Conservation (phyloP, 208 protist genomes). For the Jaenimonas drosophilae region DNA sequence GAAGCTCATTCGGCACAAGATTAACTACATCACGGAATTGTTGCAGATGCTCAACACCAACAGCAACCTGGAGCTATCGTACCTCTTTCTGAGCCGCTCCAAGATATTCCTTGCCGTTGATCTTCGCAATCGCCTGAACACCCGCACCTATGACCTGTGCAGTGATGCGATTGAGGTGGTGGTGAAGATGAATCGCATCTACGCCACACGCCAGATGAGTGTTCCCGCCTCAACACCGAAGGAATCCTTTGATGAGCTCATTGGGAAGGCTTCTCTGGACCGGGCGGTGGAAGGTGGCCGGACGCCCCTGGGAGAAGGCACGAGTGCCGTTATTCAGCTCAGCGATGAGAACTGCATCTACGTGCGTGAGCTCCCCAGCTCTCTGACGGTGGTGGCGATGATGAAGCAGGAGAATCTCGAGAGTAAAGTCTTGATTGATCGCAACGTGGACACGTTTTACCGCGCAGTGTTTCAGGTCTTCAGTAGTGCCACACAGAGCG, state of each 20-base stretch:
- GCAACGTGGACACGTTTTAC: conserved; percentile 81
- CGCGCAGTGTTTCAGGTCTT: conserved; percentile 50
- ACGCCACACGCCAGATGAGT: conserved; percentile 5
- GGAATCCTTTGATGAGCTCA: neutral
- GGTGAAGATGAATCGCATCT: conserved; percentile 64
- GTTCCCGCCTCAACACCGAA: no score
- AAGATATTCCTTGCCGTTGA: conserved; percentile 83
- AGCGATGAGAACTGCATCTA: conserved; percentile 77
- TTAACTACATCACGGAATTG: conserved; percentile 71
- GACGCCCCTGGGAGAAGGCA: no score
- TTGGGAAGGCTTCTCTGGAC: no score
- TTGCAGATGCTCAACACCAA: conserved; percentile 86
- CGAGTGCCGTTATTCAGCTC: conserved; percentile 27
- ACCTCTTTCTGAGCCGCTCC: conserved; percentile 77
- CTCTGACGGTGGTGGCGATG: conserved; percentile 80
- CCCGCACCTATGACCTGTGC: conserved; percentile 80
- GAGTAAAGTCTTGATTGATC: conserved; percentile 66
- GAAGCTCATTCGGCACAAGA: conserved; percentile 68
- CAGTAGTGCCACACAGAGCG: no score
- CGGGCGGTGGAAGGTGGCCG: no score
- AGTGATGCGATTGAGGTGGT: conserved; percentile 84
- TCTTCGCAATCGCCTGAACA: conserved; percentile 67
- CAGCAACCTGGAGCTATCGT: conserved; percentile 76
- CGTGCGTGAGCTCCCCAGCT: conserved; percentile 76
- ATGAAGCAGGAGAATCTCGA: conserved; percentile 62